Percentiles rank a stretch among this genome's conserved stretches.
Evolutionary conservation across 495 filamentous ascomycete genomes (phyloP).

Genomic region (Talaromyces stipitatus): DNA sequence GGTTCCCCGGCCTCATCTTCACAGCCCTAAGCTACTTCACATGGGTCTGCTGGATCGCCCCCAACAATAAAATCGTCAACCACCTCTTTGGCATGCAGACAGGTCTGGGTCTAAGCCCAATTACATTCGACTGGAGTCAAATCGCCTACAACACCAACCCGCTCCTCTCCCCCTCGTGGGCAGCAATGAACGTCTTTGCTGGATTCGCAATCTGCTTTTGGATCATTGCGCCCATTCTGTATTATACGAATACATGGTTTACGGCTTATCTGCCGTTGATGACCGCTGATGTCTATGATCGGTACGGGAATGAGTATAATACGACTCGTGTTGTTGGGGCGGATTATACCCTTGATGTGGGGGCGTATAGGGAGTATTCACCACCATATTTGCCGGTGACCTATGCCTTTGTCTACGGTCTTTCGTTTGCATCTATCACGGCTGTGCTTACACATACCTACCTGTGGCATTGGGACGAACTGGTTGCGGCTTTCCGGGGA

Average conservation of each 20-base stretch:
- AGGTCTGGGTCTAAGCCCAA: slow-evolving; percentile 70
- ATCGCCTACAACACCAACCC: slow-evolving; percentile 32
- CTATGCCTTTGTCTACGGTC: slow-evolving; percentile 71
- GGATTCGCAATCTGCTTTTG: slow-evolving; percentile 29
- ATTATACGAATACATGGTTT: slow-evolving; percentile 33
- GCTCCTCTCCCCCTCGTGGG: slow-evolving; percentile 28
- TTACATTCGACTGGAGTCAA: slow-evolving; percentile 74
- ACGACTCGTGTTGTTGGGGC: slow-evolving; percentile 64
- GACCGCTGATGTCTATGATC: slow-evolving; percentile 61
- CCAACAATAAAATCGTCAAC: slow-evolving; percentile 69
- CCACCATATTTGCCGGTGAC: slow-evolving; percentile 75
- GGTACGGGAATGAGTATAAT: slow-evolving; percentile 70
- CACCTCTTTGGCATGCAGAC: slow-evolving; percentile 72
- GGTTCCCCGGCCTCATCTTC: slow-evolving; percentile 68
- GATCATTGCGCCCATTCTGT: slow-evolving; percentile 25
- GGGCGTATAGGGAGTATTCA: slow-evolving; percentile 71
- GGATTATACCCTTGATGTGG: slow-evolving; percentile 63
- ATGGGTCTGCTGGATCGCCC: slow-evolving; percentile 78
- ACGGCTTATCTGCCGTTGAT: slow-evolving; percentile 33
- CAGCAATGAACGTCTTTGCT: slow-evolving; percentile 50
- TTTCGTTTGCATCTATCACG: slow-evolving; percentile 75
- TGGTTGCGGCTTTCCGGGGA: slow-evolving; percentile 40
- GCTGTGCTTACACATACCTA: slow-evolving; percentile 55
- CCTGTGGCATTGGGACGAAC: slow-evolving; percentile 49
- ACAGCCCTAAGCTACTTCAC: slow-evolving; percentile 82